Base-by-base conservation (phyloP, 106 monocot species). In the Amphibolis antarctica region DNA sequence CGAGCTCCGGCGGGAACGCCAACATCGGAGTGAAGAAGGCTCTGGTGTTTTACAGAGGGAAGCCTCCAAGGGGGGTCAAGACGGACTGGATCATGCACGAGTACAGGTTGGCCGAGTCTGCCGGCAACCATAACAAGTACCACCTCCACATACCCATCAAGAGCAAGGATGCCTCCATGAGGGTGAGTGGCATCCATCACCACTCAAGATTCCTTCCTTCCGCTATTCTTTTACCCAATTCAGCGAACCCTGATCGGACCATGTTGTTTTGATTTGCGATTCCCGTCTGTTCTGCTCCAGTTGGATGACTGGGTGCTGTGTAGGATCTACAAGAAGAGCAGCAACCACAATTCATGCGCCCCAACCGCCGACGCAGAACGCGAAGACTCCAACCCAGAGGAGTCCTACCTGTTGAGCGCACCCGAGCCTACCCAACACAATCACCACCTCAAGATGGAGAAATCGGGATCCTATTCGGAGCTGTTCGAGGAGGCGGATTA, bases 1-100 rank as follows among this genome's bases (percentile, higher is more conserved):
- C 21, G 5, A 52, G 52, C 15, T 42, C 55, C 46, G 46, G 48
- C 7, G 42, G 53, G 1, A 30, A 31, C 14, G 71, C 53, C 42
- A 63, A 62, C 44, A 71, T 71, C 28, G 71, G 71, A 11, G 71
- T 71, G 63, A 71, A 71, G 71, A 71, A 71, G 42, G 50, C 71
- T 19, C 71, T 71, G 17, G 71, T 71, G 19, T 71, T 71, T 53
- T 71, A 71, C 63, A 62, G 15, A 29, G 71, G 71, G 0, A 53
- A 49, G 44, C 71, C 71, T 12, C 71, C 71, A 14, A 52, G 53
- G 21, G 71, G 71, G 5, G n/a, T 44, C 53, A 71, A 71, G 53
- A 71, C 71, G 18, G 26, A 63, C 30, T 71, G 71, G 71, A 71
- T 71, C 44, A 71, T 71, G 71, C 71, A 71, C 53, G 71, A 71